Evolutionary conservation across 2,329 filamentous ascomycete species (phyloP), one percentile per base, ranked within the genome.

Genomic region (Talaromyces sp.): DNA sequence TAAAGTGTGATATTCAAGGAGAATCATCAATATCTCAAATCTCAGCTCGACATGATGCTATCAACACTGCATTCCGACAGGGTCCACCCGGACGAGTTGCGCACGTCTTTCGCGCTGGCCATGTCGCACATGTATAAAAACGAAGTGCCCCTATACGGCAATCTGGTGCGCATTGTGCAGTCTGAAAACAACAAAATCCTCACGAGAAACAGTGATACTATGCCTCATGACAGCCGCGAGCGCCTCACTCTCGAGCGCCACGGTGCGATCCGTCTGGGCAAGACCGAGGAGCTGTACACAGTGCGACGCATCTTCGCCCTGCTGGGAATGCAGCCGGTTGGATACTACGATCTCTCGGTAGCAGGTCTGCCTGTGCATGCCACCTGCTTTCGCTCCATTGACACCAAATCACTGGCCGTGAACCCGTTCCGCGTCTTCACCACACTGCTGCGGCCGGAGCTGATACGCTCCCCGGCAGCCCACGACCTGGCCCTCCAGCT

Each of bases 321-420:
- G 1, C 69, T 84, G 61, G 80, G 78, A 5, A 79, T 84, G 76
- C 66, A 77, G 27, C 75, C 82, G 0, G 81, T 84, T 0, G 82
- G 81, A 0, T 83, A 84, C 66, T 84, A 84, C 63, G 81, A 85
- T 59, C 72, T 84, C 0, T 76, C 75, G 0, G 66, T 76, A 0
- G 81, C 78, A 3, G 76, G 77, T 0, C 71, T 85, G 14, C 82
- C 82, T 0, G 76, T 84, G 68, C 81, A 84, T 60, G 81, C 81
- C 1, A 84, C 82, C 0, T 79, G 77, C 8, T 85, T 85, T 63
- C 77, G 82, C 1, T 81, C 82, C 0, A 70, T 68, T 0, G 70
- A 66, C 5, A 57, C 63, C 0, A 65, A 69, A 1, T 72, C 78
- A 0, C 69, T 83, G 3, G 61, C 67, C 2, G 66, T 65, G 16